A percentile compares a stretch with the other conserved stretches of the same genome.
Conservation (phyloP, 2,329 filamentous ascomycete genomes). For the Beauveria brongniartii region DNA sequence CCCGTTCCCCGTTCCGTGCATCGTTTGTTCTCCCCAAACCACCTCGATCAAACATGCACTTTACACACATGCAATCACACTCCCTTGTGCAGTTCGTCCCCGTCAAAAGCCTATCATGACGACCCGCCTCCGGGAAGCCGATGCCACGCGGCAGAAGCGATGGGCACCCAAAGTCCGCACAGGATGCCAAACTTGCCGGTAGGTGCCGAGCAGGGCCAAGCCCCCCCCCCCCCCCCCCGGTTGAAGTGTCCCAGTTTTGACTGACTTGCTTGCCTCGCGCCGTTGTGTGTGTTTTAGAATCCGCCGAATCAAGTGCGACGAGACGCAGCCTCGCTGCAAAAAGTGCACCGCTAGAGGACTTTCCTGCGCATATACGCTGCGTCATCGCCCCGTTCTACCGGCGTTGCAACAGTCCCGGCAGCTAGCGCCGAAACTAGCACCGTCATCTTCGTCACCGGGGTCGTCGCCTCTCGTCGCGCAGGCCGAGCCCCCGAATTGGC, state of each 20-base stretch:
- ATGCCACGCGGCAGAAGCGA: neutral
- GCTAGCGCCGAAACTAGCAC: neutral
- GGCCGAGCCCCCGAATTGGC: neutral
- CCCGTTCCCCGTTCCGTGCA: too few species aligned
- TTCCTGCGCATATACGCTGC: neutral
- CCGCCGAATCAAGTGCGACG: neutral
- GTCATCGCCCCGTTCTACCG: neutral
- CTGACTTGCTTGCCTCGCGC: neutral
- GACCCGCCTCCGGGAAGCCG: neutral
- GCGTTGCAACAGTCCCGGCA: neutral
- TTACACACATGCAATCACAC: neutral
- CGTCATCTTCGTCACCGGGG: too few species aligned
- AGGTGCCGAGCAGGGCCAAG: neutral
- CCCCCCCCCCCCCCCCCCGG: neutral
- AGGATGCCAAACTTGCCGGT: slow-evolving; percentile 1
- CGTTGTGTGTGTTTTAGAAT: neutral
- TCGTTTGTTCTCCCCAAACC: neutral
- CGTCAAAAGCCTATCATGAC: neutral
- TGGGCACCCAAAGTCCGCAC: neutral
- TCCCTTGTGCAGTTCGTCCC: too few species aligned
- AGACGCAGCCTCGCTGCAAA: neutral
- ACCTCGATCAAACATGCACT: neutral
- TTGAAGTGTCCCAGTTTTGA: neutral
- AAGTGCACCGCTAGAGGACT: neutral
- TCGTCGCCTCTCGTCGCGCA: neutral